These are phyloP conservation scores for Hygrophorus pudorinus DNA, from an alignment of 768 basidiomycete species.

Conservation along the genomic window DNA sequence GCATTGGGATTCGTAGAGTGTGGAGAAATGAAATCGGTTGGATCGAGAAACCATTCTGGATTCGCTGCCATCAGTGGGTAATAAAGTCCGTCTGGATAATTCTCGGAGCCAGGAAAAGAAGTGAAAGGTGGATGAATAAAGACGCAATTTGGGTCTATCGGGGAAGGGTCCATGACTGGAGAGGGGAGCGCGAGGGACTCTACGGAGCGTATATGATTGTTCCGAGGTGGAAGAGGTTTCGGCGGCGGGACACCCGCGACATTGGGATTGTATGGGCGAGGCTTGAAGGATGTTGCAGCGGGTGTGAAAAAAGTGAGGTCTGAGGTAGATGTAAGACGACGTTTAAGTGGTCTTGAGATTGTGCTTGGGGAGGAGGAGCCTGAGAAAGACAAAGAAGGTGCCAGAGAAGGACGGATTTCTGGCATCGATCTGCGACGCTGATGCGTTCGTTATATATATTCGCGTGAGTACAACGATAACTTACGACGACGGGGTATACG, in stretches of 20 bases:
- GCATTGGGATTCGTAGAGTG: constrained; percentile 37
- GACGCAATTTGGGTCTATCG: constrained; percentile 51
- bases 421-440: constrained; percentile 8
- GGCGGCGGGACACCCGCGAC: constrained; percentile 16
- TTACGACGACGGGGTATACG: constrained; percentile 2
- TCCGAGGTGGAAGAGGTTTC: constrained; percentile 18
- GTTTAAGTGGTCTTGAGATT: constrained; percentile 31
- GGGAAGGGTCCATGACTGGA: constrained; percentile 56
- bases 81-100: constrained; percentile 56
- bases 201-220: constrained; percentile 23
- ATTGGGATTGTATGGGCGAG: constrained; percentile 49
- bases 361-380: constrained; percentile 17
- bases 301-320: constrained; percentile 53
- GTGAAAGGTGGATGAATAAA: constrained; percentile 73
- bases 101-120: constrained; percentile 51
- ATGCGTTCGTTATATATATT: background rate
- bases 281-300: constrained; percentile 54
- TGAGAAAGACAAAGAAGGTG: constrained; percentile 19
- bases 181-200: constrained; percentile 37
- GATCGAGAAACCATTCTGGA: constrained; percentile 70
- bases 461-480: background rate
- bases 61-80: constrained; percentile 68
- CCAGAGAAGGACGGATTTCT: constrained; percentile 16
- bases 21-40: constrained; percentile 50
- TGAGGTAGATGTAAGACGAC: constrained; percentile 30